Percentiles rank a stretch among this genome's conserved stretches.
phyloP scores from a whole-genome alignment of 768 basidiomycete genomes.

The Hericium erinaceus region DNA sequence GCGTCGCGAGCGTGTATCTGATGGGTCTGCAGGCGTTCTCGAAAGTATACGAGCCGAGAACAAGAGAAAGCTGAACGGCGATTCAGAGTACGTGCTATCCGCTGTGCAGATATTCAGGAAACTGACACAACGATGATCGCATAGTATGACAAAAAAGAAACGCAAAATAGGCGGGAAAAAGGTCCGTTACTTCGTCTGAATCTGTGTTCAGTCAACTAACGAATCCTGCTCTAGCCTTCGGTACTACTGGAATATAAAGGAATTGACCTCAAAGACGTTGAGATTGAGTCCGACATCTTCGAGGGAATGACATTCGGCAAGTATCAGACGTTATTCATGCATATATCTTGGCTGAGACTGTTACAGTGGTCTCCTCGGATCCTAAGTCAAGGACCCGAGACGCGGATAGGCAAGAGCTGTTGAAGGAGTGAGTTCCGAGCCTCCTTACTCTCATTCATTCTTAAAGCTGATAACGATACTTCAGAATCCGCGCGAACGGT shows the following conservation, averaged over 20 bases:
- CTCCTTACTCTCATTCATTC: not conserved
- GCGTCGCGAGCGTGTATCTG: not conserved
- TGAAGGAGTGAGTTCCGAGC: constrained; percentile 43
- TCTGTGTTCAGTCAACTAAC: not conserved
- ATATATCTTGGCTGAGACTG: not conserved
- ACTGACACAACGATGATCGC: not conserved
- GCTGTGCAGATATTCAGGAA: not conserved
- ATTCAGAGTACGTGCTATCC: constrained; percentile 33
- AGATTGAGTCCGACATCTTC: constrained; percentile 59
- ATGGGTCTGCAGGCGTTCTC: constrained; percentile 36
- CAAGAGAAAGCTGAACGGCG: constrained; percentile 68
- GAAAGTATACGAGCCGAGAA: constrained; percentile 53
- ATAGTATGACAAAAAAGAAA: constrained; percentile 44
- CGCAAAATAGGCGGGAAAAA: constrained; percentile 44
- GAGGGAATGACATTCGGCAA: constrained; percentile 71
- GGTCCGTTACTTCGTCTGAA: constrained; percentile 22
- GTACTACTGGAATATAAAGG: constrained; percentile 63
- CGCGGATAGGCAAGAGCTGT: constrained; percentile 59
- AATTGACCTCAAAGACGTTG: constrained; percentile 48
- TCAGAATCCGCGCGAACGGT: constrained; percentile 63
- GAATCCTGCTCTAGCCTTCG: constrained; percentile 30
- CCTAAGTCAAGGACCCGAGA: constrained; percentile 60
- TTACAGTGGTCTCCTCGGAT: constrained; percentile 64
- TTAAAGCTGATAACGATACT: not conserved
- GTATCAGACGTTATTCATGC: constrained; percentile 16